These are phyloP conservation scores for Saccharomycopsis sp. DNA, from an alignment of 805 yeast genomes.

Conservation along the genomic window DNA sequence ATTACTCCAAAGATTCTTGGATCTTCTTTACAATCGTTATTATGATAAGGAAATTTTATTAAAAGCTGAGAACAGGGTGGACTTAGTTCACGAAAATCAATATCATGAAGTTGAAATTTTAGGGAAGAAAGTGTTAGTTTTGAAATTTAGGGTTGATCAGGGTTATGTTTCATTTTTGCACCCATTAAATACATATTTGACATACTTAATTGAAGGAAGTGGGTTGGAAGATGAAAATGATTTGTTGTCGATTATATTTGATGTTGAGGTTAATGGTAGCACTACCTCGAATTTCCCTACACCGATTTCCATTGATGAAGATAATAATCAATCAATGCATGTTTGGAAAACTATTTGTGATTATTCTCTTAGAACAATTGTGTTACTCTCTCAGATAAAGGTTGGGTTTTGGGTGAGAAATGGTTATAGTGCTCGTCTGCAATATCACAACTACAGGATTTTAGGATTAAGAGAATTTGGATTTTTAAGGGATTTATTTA, in stretches of 20 bases:
- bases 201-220: slow-evolving; percentile 60
- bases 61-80: background rate
- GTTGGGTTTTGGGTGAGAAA: slow-evolving; percentile 93
- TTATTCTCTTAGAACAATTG: slow-evolving; percentile 71
- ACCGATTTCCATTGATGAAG: background rate
- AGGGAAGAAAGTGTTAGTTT: slow-evolving; percentile 1
- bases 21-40: background rate
- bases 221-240: slow-evolving; percentile 23
- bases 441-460: slow-evolving; percentile 69
- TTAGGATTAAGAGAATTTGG: slow-evolving; percentile 80
- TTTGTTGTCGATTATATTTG: slow-evolving; percentile 15
- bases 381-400: slow-evolving; percentile 73
- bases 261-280: slow-evolving; percentile 1
- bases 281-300: background rate
- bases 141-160: slow-evolving; percentile 34
- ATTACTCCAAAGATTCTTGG: slow-evolving; percentile 14
- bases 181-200: slow-evolving; percentile 67
- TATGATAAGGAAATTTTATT: background rate
- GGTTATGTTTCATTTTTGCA: slow-evolving; percentile 65
- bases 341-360: slow-evolving; percentile 26
- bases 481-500: slow-evolving; percentile 66
- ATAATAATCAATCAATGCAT: slow-evolving; percentile 1
- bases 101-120: slow-evolving; percentile 5
- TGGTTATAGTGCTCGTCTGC: slow-evolving; percentile 75
- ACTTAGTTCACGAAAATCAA: background rate